A percentile compares a stretch with the other conserved stretches of the same genome.
These are phyloP conservation scores for Leptosphaerulina australis DNA, from an alignment of 2,329 filamentous ascomycete species.

Conservation along the genomic window DNA sequence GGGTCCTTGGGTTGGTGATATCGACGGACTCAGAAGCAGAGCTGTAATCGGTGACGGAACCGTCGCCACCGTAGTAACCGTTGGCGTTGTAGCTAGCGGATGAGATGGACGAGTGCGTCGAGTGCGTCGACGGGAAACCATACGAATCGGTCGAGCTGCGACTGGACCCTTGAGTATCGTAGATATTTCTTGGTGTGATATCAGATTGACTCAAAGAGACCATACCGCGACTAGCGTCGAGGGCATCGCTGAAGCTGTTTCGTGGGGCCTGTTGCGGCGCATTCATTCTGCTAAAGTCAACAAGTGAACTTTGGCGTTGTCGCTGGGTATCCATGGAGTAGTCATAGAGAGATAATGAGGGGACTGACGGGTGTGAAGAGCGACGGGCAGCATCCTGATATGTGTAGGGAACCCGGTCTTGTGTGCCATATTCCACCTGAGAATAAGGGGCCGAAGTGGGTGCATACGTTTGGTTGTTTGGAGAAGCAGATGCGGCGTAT, in stretches of 20 bases:
- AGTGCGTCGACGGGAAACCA: constrained; percentile 85
- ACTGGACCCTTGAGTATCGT: constrained; percentile 68
- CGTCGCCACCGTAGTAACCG: constrained; percentile 81
- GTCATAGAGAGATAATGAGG: constrained; percentile 59
- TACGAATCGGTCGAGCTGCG: constrained; percentile 84
- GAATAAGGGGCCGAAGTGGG: constrained; percentile 75
- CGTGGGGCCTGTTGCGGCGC: constrained; percentile 63
- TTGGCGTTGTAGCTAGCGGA: constrained; percentile 77
- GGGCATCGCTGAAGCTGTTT: constrained; percentile 81
- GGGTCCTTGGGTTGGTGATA: constrained; percentile 76
- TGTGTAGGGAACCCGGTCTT: constrained; percentile 59
- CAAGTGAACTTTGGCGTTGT: constrained; percentile 65
- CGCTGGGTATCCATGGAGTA: constrained; percentile 53
- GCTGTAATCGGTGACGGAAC: constrained; percentile 90
- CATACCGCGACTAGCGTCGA: constrained; percentile 94
- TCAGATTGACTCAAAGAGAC: constrained; percentile 89
- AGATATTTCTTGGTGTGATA: constrained; percentile 84
- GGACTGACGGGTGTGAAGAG: constrained; percentile 84
- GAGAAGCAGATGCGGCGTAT: constrained; percentile 72
- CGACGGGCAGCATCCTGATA: constrained; percentile 67
- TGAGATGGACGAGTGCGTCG: constrained; percentile 88
- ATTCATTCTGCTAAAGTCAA: constrained; percentile 69
- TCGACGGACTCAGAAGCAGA: constrained; percentile 87
- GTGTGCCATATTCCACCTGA: constrained; percentile 71
- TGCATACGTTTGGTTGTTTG: constrained; percentile 69